Evolutionary conservation across 148 eudicot species (phyloP).

Genomic region (Limonium bicolor): DNA sequence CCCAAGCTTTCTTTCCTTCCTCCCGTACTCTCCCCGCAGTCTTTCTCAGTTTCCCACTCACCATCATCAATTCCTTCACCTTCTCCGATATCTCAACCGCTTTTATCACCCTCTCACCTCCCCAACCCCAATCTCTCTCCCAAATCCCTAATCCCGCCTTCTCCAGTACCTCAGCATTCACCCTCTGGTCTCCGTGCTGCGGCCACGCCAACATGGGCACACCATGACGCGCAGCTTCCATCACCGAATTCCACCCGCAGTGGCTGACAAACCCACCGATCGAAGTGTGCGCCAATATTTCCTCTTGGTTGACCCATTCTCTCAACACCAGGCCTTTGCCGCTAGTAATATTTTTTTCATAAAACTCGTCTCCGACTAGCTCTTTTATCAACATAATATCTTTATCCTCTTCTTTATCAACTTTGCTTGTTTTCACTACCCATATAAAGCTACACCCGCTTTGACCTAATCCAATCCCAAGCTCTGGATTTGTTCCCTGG

Average conservation of each 20-base stretch:
- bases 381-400: constrained; percentile 8
- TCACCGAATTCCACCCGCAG: constrained; percentile 48
- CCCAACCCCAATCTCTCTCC: too few species aligned
- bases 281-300: constrained; percentile 23
- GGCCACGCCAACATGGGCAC: constrained; percentile 45
- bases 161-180: too few species aligned
- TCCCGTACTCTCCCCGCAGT: too few species aligned
- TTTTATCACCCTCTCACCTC: too few species aligned
- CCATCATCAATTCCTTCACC: too few species aligned
- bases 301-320: constrained; percentile 28
- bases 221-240: constrained; percentile 24
- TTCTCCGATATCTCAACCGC: too few species aligned
- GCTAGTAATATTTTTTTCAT: constrained; percentile 3
- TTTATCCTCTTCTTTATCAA: constrained; percentile 24
- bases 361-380: constrained; percentile 14
- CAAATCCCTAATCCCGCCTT: too few species aligned
- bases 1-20: too few species aligned
- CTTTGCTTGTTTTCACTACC: constrained; percentile 30
- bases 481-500: constrained; percentile 23
- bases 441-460: constrained; percentile 25
- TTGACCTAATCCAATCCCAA: constrained; percentile 22
- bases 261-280: constrained; percentile 37
- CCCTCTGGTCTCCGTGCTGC: too few species aligned
- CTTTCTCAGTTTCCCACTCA: too few species aligned
- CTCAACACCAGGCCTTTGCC: constrained; percentile 17